phyloP scores from a whole-genome alignment of 768 basidiomycete genomes.

The Punctularia strigosozonata region DNA sequence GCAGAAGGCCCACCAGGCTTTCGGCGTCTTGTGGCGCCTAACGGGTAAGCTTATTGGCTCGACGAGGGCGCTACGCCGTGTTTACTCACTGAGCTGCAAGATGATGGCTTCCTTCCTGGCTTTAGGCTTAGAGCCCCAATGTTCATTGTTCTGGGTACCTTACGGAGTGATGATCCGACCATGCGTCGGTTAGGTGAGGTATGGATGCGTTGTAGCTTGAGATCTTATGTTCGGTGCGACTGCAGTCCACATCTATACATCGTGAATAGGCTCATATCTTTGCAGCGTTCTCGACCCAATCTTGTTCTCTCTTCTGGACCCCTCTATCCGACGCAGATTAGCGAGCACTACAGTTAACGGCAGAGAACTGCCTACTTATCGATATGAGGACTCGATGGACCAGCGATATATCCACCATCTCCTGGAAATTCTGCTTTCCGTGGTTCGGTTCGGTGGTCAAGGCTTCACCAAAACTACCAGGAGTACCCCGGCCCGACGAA shows the following conservation, averaged over 20 bases:
- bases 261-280: slow-evolving; percentile 4
- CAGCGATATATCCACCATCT: slow-evolving; percentile 62
- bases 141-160: slow-evolving; percentile 76
- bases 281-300: slow-evolving; percentile 84
- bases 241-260: slow-evolving; percentile 2
- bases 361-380: slow-evolving; percentile 52
- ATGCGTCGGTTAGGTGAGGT: slow-evolving; percentile 79
- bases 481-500: slow-evolving; percentile 48
- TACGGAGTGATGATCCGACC: slow-evolving; percentile 65
- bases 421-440: slow-evolving; percentile 62
- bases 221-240: slow-evolving; percentile 77
- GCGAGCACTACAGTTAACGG: slow-evolving; percentile 43
- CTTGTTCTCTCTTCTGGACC: slow-evolving; percentile 64
- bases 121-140: slow-evolving; percentile 76
- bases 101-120: slow-evolving; percentile 74
- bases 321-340: slow-evolving; percentile 42
- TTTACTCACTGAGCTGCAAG: slow-evolving; percentile 24
- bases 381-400: slow-evolving; percentile 70
- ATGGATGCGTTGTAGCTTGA: slow-evolving; percentile 93
- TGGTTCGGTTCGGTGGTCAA: slow-evolving; percentile 83
- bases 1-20: slow-evolving; percentile 66
- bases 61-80: not conserved
- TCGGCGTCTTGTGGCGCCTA: slow-evolving; percentile 87
- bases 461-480: slow-evolving; percentile 73
- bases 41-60: slow-evolving; percentile 41